Percentiles rank a stretch among this genome's conserved stretches.
These are phyloP conservation scores for Pisolithus orientalis DNA, from an alignment of 768 basidiomycete genomes.

Conservation along the genomic window DNA sequence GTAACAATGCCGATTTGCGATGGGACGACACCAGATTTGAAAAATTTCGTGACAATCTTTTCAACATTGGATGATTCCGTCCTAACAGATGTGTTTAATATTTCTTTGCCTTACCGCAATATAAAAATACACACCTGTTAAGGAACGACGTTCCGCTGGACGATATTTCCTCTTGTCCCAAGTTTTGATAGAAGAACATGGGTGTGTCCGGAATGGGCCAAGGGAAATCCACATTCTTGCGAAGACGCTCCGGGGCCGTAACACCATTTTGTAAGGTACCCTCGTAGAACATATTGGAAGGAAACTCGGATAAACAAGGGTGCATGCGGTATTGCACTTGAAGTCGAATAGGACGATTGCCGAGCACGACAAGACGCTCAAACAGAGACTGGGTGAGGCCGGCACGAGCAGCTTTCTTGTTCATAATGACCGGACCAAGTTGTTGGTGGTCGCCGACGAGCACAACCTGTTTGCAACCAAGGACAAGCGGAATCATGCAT, in stretches of 20 bases:
- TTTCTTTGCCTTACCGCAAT: not conserved
- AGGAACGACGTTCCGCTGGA: conserved; percentile 98
- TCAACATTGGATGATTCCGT: conserved; percentile 99
- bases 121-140: conserved; percentile 53
- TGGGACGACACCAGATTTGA: conserved; percentile 97
- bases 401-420: conserved; percentile 99
- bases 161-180: conserved; percentile 98
- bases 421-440: conserved; percentile 99
- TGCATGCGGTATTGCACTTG: conserved; percentile 99
- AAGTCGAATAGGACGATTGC: conserved; percentile 94
- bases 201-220: conserved; percentile 97
- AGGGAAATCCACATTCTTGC: conserved; percentile 98
- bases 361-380: conserved; percentile 91
- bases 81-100: conserved; percentile 35
- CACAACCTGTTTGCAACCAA: conserved; percentile 98
- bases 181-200: conserved; percentile 99
- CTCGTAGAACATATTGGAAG: conserved; percentile 99
- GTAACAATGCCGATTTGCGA: conserved; percentile 97
- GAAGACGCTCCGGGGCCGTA: conserved; percentile 92
- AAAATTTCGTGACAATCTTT: conserved; percentile 99
- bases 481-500: conserved; percentile 98
- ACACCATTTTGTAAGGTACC: conserved; percentile 98
- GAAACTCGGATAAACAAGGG: conserved; percentile 97
- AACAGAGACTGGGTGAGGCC: conserved; percentile 97
- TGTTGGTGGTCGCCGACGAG: conserved; percentile 96